Percentiles rank a stretch among this genome's conserved stretches.
Evolutionary conservation across 2,329 filamentous ascomycete species (phyloP).

Genomic region (Magnaporthales sp.): DNA sequence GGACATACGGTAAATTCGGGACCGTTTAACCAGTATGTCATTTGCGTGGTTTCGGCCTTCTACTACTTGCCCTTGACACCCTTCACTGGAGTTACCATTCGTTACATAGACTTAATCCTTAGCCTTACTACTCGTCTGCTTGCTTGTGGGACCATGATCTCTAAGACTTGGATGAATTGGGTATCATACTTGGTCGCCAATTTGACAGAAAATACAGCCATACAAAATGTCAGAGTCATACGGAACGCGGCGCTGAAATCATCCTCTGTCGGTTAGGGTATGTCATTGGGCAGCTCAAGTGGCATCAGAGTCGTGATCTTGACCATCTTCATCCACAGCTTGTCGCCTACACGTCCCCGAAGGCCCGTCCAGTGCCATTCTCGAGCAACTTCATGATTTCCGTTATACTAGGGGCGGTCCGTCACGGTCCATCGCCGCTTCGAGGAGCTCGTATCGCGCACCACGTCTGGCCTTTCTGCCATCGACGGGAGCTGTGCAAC

Average conservation of each 20-base stretch:
- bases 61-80: too few relatives aligned
- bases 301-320: neutral
- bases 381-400: neutral
- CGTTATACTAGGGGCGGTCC: conserved; percentile 24
- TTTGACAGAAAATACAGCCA: neutral
- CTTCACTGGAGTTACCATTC: too few relatives aligned
- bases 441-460: conserved; percentile 33
- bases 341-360: neutral
- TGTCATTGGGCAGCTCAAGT: neutral
- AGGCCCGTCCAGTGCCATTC: neutral
- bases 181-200: neutral
- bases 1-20: too few relatives aligned
- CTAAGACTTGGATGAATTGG: neutral
- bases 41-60: too few relatives aligned
- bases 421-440: conserved; percentile 50
- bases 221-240: neutral
- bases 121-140: too few relatives aligned
- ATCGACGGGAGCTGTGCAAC: neutral
- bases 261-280: neutral
- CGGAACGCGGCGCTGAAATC: neutral
- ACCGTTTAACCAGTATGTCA: too few relatives aligned
- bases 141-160: too few relatives aligned
- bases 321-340: neutral
- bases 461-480: conserved; percentile 5
- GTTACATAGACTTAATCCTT: too few relatives aligned